Base-by-base conservation (phyloP, 352 stramenopile genomes). In the Phytopythium montanum region DNA sequence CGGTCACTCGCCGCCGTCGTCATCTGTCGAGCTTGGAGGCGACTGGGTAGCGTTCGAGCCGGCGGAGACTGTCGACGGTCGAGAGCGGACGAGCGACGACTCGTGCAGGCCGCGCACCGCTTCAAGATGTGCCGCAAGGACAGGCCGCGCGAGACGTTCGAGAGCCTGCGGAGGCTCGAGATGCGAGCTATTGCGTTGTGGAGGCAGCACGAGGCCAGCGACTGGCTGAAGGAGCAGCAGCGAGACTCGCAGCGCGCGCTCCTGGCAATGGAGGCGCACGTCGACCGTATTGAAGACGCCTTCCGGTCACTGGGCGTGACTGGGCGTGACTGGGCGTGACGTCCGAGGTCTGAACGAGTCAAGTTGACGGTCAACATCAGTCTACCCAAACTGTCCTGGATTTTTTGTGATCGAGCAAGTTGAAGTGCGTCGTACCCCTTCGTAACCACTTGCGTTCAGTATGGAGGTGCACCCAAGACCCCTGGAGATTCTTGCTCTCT, bases 11-110 rank as follows among this genome's bases (percentile, higher is more conserved):
- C 62, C 9, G 66, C 66, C 9, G 58, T 41, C 29, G 65, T 89
- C 1, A 83, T 89, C 50, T 59, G 61, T 2, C 56, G 54, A 12
- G 70, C 73, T 2, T 89, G 79, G 79, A 34, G 41, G 25, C 55
- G 39, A n/a, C 59, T 75, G 29, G 58, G 23, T 8, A 3, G 54
- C 28, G 26, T 26, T 38, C 58, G 18, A 21, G 14, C 33, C 33
- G 13, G 9, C 19, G 21, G 50, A 1, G 5, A 46, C 19, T 13
- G 7, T 34, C 23, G 25, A 29, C 29, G 13, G 38, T 65, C 18
- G 14, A 63, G 29, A 51, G 5, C 13, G 5, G 14, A 5, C 26
- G 41, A 39, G 18, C 26, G 28, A 31, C 52, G 8, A 19, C 25
- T 80, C 25, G 29, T 64, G 45, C 65, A 55, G 8, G 46, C 63